Evolutionary conservation across 2,329 filamentous ascomycete genomes (phyloP).

Genomic region (Aspergillus quadricinctus): DNA sequence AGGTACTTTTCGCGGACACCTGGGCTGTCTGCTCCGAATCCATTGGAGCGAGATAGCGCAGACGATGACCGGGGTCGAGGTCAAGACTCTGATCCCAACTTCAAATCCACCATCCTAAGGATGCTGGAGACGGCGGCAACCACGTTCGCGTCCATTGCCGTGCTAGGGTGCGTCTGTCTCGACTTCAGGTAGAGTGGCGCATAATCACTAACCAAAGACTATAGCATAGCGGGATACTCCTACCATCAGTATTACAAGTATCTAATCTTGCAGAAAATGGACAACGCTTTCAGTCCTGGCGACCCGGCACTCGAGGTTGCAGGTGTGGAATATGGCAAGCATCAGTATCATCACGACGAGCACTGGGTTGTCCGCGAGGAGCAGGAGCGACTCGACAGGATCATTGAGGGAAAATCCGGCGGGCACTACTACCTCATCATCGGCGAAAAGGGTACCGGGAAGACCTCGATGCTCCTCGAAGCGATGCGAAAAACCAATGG

Average conservation of each 20-base stretch:
- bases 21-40: conserved; percentile 21
- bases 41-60: conserved; percentile 27
- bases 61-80: conserved; percentile 22
- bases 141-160: conserved; percentile 68
- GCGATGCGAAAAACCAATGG: conserved; percentile 91
- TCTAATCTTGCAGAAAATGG: conserved; percentile 87
- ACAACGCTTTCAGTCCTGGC: conserved; percentile 83
- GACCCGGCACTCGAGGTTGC: conserved; percentile 85
- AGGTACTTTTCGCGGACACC: conserved; percentile 23
- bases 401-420: conserved; percentile 65
- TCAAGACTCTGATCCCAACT: conserved; percentile 26
- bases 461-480: conserved; percentile 93
- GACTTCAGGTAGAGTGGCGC: neutral
- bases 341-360: conserved; percentile 43
- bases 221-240: conserved; percentile 61
- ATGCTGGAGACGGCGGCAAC: conserved; percentile 73
- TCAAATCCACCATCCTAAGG: conserved; percentile 48
- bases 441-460: conserved; percentile 93
- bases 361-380: conserved; percentile 84
- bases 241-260: conserved; percentile 87
- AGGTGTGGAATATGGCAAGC: conserved; percentile 44
- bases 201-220: conserved; percentile 13
- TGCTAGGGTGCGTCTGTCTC: conserved; percentile 54
- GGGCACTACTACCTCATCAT: conserved; percentile 91
- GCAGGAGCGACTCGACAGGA: conserved; percentile 75